phyloP scores from a whole-genome alignment of 129 eudicot species.

The Artemisia argyi region DNA sequence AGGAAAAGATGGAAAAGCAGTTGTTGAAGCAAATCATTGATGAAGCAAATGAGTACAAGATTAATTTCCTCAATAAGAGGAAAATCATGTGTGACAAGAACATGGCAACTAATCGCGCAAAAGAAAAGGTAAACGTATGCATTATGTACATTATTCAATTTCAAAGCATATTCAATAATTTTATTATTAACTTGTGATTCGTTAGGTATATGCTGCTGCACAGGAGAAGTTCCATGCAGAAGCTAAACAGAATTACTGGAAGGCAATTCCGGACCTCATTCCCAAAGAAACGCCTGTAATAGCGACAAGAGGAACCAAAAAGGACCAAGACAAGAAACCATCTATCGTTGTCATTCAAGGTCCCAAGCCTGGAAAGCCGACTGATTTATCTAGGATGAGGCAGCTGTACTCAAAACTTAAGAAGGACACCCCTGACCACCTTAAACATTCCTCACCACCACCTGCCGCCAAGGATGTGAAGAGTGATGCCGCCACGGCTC shows the following conservation, averaged over 20 bases:
- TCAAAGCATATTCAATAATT: not conserved
- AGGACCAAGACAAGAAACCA: constrained; percentile 56
- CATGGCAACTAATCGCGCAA: constrained; percentile 49
- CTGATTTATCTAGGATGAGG: constrained; percentile 68
- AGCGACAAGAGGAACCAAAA: constrained; percentile 47
- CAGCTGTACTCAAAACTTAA: constrained; percentile 52
- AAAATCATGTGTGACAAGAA: constrained; percentile 43
- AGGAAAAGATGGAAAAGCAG: constrained; percentile 66
- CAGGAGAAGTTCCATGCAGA: constrained; percentile 56
- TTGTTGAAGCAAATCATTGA: constrained; percentile 48
- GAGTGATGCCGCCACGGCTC: constrained; percentile 16
- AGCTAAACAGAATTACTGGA: constrained; percentile 66
- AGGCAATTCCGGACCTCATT: constrained; percentile 56
- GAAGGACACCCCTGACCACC: constrained; percentile 53
- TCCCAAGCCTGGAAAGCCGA: constrained; percentile 79
- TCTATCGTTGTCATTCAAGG: constrained; percentile 52
- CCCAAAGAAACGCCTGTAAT: constrained; percentile 53
- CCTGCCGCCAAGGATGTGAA: constrained; percentile 19
- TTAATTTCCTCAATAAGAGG: constrained; percentile 50
- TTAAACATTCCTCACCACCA: constrained; percentile 39
- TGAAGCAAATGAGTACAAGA: constrained; percentile 66
- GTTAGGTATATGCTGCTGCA: constrained; percentile 44
- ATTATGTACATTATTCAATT: not conserved
- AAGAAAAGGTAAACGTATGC: constrained; percentile 47
- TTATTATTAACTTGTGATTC: constrained; percentile 7